A percentile compares a stretch with the other conserved stretches of the same genome.
Conservation (phyloP, 257 asterid species). For the Nicotiana tomentosiformis region DNA sequence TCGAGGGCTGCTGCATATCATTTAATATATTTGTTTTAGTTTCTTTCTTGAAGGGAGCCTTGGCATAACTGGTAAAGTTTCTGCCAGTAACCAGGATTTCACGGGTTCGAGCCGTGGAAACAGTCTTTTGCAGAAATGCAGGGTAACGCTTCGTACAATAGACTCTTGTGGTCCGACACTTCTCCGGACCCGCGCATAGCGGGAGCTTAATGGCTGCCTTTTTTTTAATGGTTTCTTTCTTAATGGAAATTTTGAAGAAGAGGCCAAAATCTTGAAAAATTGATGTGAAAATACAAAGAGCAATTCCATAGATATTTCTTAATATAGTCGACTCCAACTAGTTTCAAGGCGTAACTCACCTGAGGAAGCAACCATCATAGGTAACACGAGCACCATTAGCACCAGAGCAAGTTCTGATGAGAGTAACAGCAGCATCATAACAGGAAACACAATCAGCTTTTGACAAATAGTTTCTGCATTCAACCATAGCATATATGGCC, state of each 20-base stretch:
- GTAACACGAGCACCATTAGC: slow-evolving; percentile 82
- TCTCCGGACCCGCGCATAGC: no score
- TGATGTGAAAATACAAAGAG: background rate
- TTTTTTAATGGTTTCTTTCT: background rate
- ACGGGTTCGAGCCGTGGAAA: no score
- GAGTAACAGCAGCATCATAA: slow-evolving; percentile 59
- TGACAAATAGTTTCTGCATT: slow-evolving; percentile 69
- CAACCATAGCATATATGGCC: slow-evolving; percentile 75
- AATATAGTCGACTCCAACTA: background rate
- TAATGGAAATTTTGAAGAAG: background rate
- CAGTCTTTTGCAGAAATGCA: no score
- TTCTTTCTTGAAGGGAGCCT: background rate
- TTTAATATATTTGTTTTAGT: background rate
- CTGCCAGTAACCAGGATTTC: no score
- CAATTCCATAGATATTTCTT: background rate
- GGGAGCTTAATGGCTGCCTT: no score
- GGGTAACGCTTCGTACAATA: no score
- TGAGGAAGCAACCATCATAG: slow-evolving; percentile 83
- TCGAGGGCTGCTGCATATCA: background rate
- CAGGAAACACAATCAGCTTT: slow-evolving; percentile 60
- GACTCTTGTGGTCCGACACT: no score
- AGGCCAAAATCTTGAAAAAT: background rate
- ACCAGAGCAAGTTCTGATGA: slow-evolving; percentile 62
- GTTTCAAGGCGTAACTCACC: slow-evolving; percentile 27
- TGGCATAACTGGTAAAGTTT: no score